phyloP scores from a whole-genome alignment of 805 yeast species.

The Diddensiella transvaalensis region DNA sequence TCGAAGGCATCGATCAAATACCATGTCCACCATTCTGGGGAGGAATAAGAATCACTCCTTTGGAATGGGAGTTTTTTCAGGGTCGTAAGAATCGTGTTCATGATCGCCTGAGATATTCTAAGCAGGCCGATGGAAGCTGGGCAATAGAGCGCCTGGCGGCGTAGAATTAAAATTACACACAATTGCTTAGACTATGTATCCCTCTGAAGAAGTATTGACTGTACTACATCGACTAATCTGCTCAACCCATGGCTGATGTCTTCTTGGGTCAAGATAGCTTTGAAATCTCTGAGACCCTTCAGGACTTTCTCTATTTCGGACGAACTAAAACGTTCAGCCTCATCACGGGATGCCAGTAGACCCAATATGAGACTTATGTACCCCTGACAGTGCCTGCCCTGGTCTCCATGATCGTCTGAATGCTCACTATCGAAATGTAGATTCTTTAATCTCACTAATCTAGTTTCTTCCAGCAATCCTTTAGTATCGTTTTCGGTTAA shows the following conservation, averaged over 20 bases:
- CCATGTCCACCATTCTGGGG: slow-evolving; percentile 98
- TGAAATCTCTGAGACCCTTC: neutral
- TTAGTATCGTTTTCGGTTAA: neutral
- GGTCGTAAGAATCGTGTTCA: slow-evolving; percentile 88
- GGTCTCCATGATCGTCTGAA: neutral
- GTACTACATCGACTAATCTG: neutral
- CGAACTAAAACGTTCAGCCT: neutral
- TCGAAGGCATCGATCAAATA: slow-evolving; percentile 58
- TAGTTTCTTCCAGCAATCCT: neutral
- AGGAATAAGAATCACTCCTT: slow-evolving; percentile 81
- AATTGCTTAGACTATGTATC: too few relatives aligned
- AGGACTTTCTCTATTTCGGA: neutral
- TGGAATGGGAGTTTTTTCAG: slow-evolving; percentile 96
- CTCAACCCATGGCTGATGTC: neutral
- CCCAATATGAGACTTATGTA: slow-evolving; percentile 13
- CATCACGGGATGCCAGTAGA: slow-evolving; percentile 1
- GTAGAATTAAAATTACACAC: too few relatives aligned
- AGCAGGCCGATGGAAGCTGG: slow-evolving; percentile 58
- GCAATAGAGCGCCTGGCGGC: slow-evolving; percentile 70
- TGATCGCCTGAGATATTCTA: slow-evolving; percentile 73
- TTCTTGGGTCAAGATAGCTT: neutral
- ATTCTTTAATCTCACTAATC: neutral
- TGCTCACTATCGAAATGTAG: neutral
- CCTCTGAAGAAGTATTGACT: too few relatives aligned
- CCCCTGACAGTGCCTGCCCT: slow-evolving; percentile 6